phyloP scores from a whole-genome alignment of 2,329 filamentous ascomycete genomes.

The Ascochyta viciae-villosae region DNA sequence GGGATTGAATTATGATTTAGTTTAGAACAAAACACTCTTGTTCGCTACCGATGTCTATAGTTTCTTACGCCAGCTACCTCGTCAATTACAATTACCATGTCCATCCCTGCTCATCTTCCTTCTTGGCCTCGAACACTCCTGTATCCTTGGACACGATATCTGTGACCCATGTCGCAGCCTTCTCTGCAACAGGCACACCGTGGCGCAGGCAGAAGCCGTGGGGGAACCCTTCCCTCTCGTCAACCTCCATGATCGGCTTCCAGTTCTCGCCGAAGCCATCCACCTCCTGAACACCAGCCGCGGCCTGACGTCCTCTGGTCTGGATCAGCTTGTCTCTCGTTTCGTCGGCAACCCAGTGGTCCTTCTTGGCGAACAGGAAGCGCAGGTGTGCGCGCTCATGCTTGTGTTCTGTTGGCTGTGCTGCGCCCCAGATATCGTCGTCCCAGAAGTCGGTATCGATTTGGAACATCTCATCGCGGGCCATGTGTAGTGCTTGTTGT shows the following conservation, averaged over 20 bases:
- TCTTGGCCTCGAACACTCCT: constrained; percentile 11
- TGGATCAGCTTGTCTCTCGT: constrained; percentile 64
- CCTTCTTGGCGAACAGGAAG: constrained; percentile 66
- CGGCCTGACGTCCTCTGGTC: constrained; percentile 43
- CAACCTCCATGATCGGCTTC: constrained; percentile 62
- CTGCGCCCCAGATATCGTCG: constrained; percentile 65
- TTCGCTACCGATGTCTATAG: background rate
- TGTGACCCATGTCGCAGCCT: constrained; percentile 57
- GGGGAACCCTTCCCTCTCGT: constrained; percentile 60
- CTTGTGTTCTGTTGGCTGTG: constrained; percentile 32
- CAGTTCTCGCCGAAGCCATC: constrained; percentile 38
- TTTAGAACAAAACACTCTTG: background rate
- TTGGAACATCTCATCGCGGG: constrained; percentile 63
- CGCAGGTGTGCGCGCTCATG: constrained; percentile 56
- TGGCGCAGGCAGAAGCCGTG: constrained; percentile 67
- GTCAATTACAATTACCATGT: constrained; percentile 2
- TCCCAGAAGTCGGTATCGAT: constrained; percentile 66
- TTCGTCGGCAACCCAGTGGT: constrained; percentile 68
- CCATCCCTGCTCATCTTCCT: constrained; percentile 17
- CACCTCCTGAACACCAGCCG: constrained; percentile 11
- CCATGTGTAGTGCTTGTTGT: constrained; percentile 65
- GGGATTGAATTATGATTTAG: background rate
- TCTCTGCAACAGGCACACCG: constrained; percentile 58
- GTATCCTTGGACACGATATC: constrained; percentile 48
- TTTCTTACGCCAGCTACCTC: background rate